Percentiles rank a stretch among this genome's conserved stretches.
Evolutionary conservation across 2,329 filamentous ascomycete genomes (phyloP).

Genomic region (Aspergillus glaucus): DNA sequence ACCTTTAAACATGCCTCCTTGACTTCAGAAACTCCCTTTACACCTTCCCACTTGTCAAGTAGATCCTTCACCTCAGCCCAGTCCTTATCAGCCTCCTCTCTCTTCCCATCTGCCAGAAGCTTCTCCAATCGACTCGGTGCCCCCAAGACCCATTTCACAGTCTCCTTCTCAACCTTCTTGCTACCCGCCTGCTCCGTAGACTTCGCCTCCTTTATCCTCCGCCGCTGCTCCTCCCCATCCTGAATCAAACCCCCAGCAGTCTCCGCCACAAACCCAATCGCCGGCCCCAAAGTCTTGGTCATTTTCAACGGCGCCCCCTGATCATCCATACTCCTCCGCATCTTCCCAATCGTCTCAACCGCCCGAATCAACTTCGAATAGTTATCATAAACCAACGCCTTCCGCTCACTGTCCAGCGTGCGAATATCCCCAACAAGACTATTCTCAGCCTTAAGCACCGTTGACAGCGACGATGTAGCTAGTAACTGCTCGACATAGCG

Average conservation of each 20-base stretch:
- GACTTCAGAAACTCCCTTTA: conserved; percentile 39
- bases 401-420: conserved; percentile 89
- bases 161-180: conserved; percentile 31
- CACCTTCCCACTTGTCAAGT: conserved; percentile 37
- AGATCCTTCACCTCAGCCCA: conserved; percentile 36
- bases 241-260: conserved; percentile 35
- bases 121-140: conserved; percentile 33
- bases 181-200: conserved; percentile 9
- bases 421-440: conserved; percentile 63
- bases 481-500: conserved; percentile 43
- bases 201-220: conserved; percentile 22
- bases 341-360: conserved; percentile 86
- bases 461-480: conserved; percentile 35
- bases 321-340: conserved; percentile 44
- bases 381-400: conserved; percentile 96
- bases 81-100: conserved; percentile 36
- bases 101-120: conserved; percentile 32
- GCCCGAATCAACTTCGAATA: conserved; percentile 96
- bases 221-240: conserved; percentile 32
- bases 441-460: conserved; percentile 41
- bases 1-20: conserved; percentile 33
- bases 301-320: conserved; percentile 39
- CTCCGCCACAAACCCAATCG: conserved; percentile 40
- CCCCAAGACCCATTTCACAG: conserved; percentile 41
- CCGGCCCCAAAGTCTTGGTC: conserved; percentile 39